Percentiles rank a stretch among this genome's conserved stretches.
Conservation (phyloP, 2,329 filamentous ascomycete genomes). For the Diaporthe citriasiana region DNA sequence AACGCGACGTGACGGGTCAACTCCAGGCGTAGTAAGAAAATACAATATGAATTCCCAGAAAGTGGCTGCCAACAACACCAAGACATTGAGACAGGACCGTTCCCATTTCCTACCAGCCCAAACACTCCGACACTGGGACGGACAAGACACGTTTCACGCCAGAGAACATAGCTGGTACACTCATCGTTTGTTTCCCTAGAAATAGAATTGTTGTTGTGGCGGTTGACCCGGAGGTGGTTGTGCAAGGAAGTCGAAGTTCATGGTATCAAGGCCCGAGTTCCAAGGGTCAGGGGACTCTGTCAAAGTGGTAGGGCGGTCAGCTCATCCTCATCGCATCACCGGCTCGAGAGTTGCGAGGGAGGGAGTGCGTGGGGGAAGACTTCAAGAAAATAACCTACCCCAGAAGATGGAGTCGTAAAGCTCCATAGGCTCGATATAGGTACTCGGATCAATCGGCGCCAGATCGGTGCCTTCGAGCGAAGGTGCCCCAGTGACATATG, state of each 20-base stretch:
- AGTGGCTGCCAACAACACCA: neutral
- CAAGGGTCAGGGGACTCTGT: slow-evolving; percentile 72
- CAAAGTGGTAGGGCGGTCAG: slow-evolving; percentile 3
- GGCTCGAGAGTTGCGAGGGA: neutral
- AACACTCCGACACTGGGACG: slow-evolving; percentile 8
- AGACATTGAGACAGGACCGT: neutral
- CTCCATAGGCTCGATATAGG: slow-evolving; percentile 77
- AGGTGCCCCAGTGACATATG: slow-evolving; percentile 45
- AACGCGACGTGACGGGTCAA: neutral
- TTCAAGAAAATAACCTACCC: slow-evolving; percentile 61
- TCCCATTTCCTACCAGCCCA: neutral
- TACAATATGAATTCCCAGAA: neutral
- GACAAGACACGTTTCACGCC: neutral
- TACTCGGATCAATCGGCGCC: slow-evolving; percentile 65
- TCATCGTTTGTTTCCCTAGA: slow-evolving; percentile 51
- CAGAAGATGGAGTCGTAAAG: slow-evolving; percentile 78
- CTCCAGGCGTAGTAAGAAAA: neutral
- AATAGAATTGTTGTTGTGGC: slow-evolving; percentile 69
- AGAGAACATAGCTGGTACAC: neutral
- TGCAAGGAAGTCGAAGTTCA: slow-evolving; percentile 73
- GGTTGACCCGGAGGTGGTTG: slow-evolving; percentile 72
- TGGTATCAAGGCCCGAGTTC: slow-evolving; percentile 67
- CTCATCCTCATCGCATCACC: neutral
- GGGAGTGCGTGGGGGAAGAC: neutral
- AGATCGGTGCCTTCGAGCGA: slow-evolving; percentile 60